Evolutionary conservation across 2,329 filamentous ascomycete species (phyloP).

Genomic region (Calonectria pseudoturangicola): DNA sequence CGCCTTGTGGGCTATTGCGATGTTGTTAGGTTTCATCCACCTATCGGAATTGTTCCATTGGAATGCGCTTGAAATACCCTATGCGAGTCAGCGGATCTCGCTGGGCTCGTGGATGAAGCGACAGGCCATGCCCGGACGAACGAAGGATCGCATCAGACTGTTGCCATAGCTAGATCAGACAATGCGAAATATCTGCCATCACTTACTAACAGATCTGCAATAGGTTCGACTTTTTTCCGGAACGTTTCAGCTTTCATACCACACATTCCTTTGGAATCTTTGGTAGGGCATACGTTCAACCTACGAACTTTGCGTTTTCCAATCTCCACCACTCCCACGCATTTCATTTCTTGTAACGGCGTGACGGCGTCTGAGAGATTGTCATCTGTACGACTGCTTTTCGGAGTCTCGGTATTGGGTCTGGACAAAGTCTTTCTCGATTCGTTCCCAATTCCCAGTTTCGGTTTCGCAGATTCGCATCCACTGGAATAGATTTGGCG

Average conservation of each 20-base stretch:
- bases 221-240: constrained; percentile 65
- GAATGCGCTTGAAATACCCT: background rate
- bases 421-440: constrained; percentile 61
- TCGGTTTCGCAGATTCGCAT: constrained; percentile 55
- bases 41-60: background rate
- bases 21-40: background rate
- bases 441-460: constrained; percentile 57
- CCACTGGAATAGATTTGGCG: constrained; percentile 55
- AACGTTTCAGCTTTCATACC: constrained; percentile 63
- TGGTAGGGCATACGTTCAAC: constrained; percentile 60
- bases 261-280: constrained; percentile 64
- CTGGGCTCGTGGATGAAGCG: background rate
- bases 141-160: background rate
- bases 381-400: constrained; percentile 61
- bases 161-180: constrained; percentile 18
- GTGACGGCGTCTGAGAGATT: constrained; percentile 64
- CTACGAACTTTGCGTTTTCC: constrained; percentile 56
- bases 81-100: background rate
- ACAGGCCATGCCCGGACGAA: background rate
- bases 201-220: constrained; percentile 50
- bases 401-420: constrained; percentile 61
- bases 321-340: constrained; percentile 53
- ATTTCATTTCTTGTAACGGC: constrained; percentile 61
- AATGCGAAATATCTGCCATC: background rate
- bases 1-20: background rate